Conservation (phyloP, 1,284 basidiomycete genomes). For the Amylostereum chailletii region DNA sequence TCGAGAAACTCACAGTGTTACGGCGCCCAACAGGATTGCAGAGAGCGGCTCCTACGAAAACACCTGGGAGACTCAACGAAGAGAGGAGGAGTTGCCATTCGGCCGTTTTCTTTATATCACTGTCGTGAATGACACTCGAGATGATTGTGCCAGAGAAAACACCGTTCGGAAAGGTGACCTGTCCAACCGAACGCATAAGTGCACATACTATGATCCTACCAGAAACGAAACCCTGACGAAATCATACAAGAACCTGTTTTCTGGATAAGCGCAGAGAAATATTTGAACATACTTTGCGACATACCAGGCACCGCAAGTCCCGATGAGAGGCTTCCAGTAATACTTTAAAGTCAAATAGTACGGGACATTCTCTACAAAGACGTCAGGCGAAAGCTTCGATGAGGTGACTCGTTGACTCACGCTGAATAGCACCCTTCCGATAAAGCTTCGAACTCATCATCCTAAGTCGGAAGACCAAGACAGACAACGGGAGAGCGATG, state of each 20-base stretch:
- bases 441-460: conserved; percentile 68
- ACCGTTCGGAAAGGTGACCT: conserved; percentile 68
- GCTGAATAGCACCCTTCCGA: conserved; percentile 56
- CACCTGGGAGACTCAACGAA: conserved; percentile 42
- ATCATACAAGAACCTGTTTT: conserved; percentile 62
- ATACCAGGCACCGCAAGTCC: conserved; percentile 65
- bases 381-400: conserved; percentile 2
- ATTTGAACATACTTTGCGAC: conserved; percentile 8
- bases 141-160: conserved; percentile 59
- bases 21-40: conserved; percentile 58
- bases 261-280: no score
- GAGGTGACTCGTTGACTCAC: conserved; percentile 22
- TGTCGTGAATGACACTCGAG: conserved; percentile 45
- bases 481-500: conserved; percentile 56
- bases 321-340: conserved; percentile 65
- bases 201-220: not conserved
- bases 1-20: conserved; percentile 40
- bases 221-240: conserved; percentile 33
- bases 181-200: not conserved
- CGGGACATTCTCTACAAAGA: conserved; percentile 42
- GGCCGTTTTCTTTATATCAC: conserved; percentile 47
- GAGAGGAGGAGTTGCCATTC: conserved; percentile 70
- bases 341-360: conserved; percentile 52
- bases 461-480: conserved; percentile 64
- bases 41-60: conserved; percentile 50